These are phyloP conservation scores for Penicillium paneum DNA, from an alignment of 2,329 filamentous ascomycete species.

Conservation along the genomic window DNA sequence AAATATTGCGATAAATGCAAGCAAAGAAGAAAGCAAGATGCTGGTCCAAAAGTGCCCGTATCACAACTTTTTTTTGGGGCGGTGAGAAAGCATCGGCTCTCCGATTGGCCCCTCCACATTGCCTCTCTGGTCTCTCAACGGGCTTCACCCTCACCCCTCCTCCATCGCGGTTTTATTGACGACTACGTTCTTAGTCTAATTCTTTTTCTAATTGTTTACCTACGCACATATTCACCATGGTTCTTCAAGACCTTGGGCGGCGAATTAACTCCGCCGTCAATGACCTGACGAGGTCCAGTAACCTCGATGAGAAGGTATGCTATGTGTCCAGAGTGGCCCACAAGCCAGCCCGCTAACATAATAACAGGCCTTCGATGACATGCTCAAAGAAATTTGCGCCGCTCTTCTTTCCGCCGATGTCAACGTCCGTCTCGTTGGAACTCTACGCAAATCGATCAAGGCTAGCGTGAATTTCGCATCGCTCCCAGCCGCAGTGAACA, in stretches of 20 bases:
- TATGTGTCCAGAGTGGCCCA: constrained; percentile 1
- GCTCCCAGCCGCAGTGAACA: constrained; percentile 86
- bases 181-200: not conserved
- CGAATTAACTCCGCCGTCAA: constrained; percentile 96
- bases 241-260: constrained; percentile 97
- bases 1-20: constrained; percentile 10
- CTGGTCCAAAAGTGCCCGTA: constrained; percentile 8
- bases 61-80: constrained; percentile 33
- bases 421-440: constrained; percentile 88
- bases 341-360: constrained; percentile 8
- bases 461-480: constrained; percentile 91
- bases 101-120: constrained; percentile 38
- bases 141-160: constrained; percentile 21
- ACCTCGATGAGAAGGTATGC: constrained; percentile 88
- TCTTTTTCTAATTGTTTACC: constrained; percentile 7
- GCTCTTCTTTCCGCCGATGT: constrained; percentile 96
- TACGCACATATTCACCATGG: constrained; percentile 59
- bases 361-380: constrained; percentile 81
- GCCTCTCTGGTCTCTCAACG: constrained; percentile 22
- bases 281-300: constrained; percentile 85
- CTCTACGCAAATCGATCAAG: constrained; percentile 90
- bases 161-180: constrained; percentile 6
- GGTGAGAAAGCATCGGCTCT: constrained; percentile 24
- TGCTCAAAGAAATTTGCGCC: constrained; percentile 97
- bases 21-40: constrained; percentile 1